These are phyloP conservation scores for Rhodotorula sp. DNA, from an alignment of 1,284 basidiomycete genomes.

Conservation along the genomic window DNA sequence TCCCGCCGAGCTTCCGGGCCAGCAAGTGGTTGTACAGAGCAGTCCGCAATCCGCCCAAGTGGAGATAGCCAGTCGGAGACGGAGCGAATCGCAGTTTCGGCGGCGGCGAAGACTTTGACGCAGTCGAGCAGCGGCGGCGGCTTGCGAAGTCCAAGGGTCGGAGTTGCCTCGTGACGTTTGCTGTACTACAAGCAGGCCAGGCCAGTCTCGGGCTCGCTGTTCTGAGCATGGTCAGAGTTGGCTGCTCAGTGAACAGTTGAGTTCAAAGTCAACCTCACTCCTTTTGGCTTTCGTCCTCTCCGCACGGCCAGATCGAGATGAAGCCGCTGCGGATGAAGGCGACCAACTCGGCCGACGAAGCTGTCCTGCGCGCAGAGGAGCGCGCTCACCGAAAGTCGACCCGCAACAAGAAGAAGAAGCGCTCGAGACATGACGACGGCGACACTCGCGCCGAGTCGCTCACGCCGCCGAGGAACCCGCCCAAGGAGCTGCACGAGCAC, in stretches of 20 bases:
- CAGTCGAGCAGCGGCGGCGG: not conserved
- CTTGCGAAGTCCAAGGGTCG: not conserved
- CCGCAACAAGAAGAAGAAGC: constrained; percentile 1
- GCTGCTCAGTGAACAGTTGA: not conserved
- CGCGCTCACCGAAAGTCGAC: constrained; percentile 11
- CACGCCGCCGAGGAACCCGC: constrained; percentile 31
- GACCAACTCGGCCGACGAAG: constrained; percentile 22
- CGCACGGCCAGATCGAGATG: not conserved
- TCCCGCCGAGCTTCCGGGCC: constrained; percentile 74
- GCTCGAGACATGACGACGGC: not conserved
- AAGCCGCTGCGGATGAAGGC: constrained; percentile 36
- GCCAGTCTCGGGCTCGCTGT: not conserved
- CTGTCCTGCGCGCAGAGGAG: constrained; percentile 19
- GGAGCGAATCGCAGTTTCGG: constrained; percentile 80
- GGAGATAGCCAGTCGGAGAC: constrained; percentile 90
- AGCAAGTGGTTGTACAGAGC: constrained; percentile 91
- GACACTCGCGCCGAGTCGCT: constrained; percentile 20
- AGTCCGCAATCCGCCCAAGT: constrained; percentile 93
- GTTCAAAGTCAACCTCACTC: not conserved
- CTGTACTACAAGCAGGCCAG: not conserved
- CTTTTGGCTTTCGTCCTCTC: not conserved
- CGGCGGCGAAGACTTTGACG: not conserved
- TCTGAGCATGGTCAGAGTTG: not conserved
- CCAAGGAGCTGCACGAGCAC: not conserved
- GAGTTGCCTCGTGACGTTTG: not conserved